Percentiles rank a stretch among this genome's conserved stretches.
Evolutionary conservation across 495 filamentous ascomycete species (phyloP).

Genomic region (Chaetomidium leptoderma): DNA sequence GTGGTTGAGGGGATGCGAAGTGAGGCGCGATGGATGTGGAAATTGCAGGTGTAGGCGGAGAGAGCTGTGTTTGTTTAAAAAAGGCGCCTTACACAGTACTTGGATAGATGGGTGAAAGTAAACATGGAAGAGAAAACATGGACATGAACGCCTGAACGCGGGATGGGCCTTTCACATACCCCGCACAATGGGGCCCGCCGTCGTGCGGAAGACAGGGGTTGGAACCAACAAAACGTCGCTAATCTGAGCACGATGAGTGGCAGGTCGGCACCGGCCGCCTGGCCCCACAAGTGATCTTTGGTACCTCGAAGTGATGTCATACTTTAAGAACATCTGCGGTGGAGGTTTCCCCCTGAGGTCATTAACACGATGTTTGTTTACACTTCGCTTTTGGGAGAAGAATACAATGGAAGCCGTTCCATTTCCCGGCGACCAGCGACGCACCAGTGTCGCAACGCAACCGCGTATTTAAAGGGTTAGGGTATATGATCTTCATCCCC

Average conservation of each 20-base stretch:
- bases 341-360: no score
- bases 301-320: constrained; percentile 9
- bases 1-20: neutral
- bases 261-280: neutral
- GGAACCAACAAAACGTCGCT: neutral
- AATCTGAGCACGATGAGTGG: neutral
- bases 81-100: no score
- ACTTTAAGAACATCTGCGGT: neutral
- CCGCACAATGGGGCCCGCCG: neutral
- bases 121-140: no score
- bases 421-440: no score
- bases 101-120: no score
- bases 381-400: no score
- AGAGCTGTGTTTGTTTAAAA: no score
- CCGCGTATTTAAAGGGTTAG: no score
- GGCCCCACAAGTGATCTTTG: no score
- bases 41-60: no score
- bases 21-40: neutral
- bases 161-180: neutral
- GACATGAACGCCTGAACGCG: neutral
- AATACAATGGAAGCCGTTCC: neutral
- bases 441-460: no score
- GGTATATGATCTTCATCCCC: no score
- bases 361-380: neutral
- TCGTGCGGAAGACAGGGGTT: constrained; percentile 2